Percentiles rank a stretch among this genome's conserved stretches.
Evolutionary conservation across 371 early-diverging fungal species (phyloP).

Genomic region (Actinomortierella wolfii): DNA sequence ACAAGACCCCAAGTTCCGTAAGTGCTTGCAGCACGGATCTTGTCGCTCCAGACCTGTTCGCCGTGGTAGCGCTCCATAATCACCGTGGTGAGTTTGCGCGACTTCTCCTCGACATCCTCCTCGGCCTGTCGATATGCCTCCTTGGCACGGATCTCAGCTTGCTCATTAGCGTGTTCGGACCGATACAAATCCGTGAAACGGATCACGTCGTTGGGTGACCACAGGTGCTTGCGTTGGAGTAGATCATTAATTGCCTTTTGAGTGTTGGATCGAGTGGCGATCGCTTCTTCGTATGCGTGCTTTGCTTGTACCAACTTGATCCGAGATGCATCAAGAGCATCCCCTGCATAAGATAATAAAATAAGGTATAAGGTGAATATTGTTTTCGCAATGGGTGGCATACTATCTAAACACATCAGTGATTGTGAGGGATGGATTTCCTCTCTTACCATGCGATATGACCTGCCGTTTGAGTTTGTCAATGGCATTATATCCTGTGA

Average conservation of each 20-base stretch:
- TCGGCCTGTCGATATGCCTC: slow-evolving; percentile 63
- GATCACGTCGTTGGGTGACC: slow-evolving; percentile 86
- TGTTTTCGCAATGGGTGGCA: background rate
- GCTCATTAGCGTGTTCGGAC: slow-evolving; percentile 77
- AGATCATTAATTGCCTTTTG: slow-evolving; percentile 90
- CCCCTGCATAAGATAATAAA: slow-evolving; percentile 33
- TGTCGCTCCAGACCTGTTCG: slow-evolving; percentile 97
- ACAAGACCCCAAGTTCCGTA: slow-evolving; percentile 86
- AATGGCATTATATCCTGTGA: slow-evolving; percentile 86
- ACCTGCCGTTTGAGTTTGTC: slow-evolving; percentile 76
- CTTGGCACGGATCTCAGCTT: slow-evolving; percentile 65
- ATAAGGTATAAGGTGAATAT: background rate
- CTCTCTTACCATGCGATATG: slow-evolving; percentile 59
- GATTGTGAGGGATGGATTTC: background rate
- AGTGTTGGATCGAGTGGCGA: slow-evolving; percentile 71
- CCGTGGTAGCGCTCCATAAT: slow-evolving; percentile 86
- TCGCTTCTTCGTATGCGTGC: slow-evolving; percentile 66
- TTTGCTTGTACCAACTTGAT: slow-evolving; percentile 69
- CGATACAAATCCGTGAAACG: slow-evolving; percentile 88
- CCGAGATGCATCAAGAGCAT: slow-evolving; percentile 61
- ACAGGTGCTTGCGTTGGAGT: slow-evolving; percentile 84
- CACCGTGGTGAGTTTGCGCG: slow-evolving; percentile 66
- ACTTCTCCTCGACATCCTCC: slow-evolving; percentile 71
- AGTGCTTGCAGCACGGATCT: slow-evolving; percentile 89
- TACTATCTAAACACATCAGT: background rate